These are phyloP conservation scores for Hibiscus trionum DNA, from an alignment of 345 rosid species.

Conservation along the genomic window DNA sequence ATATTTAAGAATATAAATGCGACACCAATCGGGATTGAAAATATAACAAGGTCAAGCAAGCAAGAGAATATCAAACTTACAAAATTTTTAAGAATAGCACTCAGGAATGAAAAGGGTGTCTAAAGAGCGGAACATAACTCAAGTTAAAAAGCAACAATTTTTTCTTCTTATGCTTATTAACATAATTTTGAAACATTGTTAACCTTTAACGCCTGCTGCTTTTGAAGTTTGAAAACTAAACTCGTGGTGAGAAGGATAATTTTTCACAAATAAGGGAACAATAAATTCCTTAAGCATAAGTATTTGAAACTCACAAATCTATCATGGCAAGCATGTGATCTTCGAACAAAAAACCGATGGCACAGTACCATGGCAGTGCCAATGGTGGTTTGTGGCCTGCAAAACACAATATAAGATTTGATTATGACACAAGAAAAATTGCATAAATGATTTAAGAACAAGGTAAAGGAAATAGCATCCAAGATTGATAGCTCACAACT, in stretches of 20 bases:
- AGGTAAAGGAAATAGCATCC: neutral
- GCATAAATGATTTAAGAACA: neutral
- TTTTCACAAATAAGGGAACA: neutral
- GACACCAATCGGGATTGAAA: neutral
- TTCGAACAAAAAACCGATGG: slow-evolving; percentile 68
- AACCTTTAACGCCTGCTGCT: neutral
- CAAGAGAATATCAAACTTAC: neutral
- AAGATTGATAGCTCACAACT: slow-evolving; percentile 42
- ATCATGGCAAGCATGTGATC: slow-evolving; percentile 79
- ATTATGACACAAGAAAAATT: neutral
- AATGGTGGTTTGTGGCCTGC: slow-evolving; percentile 69
- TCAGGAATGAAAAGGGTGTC: neutral
- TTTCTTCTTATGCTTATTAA: neutral
- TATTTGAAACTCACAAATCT: slow-evolving; percentile 55
- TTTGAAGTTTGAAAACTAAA: neutral
- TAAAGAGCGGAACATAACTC: neutral
- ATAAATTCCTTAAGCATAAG: neutral
- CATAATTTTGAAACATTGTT: neutral
- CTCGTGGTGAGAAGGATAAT: no score
- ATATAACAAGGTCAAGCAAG: neutral
- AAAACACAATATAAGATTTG: slow-evolving; percentile 5
- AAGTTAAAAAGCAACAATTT: slow-evolving; percentile 1
- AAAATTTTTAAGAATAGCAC: neutral
- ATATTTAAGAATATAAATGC: neutral
- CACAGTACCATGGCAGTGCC: slow-evolving; percentile 82